phyloP scores from a whole-genome alignment of 768 basidiomycete genomes.

The Albatrellus ellisii region DNA sequence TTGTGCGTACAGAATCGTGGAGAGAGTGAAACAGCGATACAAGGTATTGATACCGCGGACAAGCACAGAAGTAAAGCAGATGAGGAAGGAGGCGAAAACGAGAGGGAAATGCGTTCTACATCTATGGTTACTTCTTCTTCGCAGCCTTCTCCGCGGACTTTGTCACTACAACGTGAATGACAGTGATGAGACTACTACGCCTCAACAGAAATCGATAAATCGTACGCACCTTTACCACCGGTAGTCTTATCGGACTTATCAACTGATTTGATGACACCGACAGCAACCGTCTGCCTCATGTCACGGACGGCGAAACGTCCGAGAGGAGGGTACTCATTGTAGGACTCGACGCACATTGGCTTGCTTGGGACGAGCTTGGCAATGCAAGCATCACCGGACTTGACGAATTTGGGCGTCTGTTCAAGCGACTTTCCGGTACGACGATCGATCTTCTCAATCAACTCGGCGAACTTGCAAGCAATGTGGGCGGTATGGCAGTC shows the following conservation, averaged over 20 bases:
- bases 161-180: constrained; percentile 41
- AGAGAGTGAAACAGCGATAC: constrained; percentile 19
- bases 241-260: constrained; percentile 85
- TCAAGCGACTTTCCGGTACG: constrained; percentile 93
- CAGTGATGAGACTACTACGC: constrained; percentile 4
- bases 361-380: constrained; percentile 94
- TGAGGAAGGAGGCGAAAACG: constrained; percentile 27
- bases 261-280: constrained; percentile 97
- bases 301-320: constrained; percentile 99
- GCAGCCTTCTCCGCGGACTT: constrained; percentile 94
- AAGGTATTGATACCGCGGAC: constrained; percentile 18
- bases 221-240: constrained; percentile 50
- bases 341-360: constrained; percentile 92
- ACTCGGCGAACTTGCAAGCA: constrained; percentile 97
- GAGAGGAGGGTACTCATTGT: constrained; percentile 96
- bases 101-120: constrained; percentile 34
- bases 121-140: constrained; percentile 88
- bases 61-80: constrained; percentile 28
- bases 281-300: constrained; percentile 99
- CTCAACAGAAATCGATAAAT: background rate
- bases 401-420: constrained; percentile 89
- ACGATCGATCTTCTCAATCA: constrained; percentile 99
- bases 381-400: constrained; percentile 98
- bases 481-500: constrained; percentile 99
- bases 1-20: constrained; percentile 24